Evolutionary conservation across 129 eudicot genomes (phyloP).

Genomic region (Flaveria linearis): DNA sequence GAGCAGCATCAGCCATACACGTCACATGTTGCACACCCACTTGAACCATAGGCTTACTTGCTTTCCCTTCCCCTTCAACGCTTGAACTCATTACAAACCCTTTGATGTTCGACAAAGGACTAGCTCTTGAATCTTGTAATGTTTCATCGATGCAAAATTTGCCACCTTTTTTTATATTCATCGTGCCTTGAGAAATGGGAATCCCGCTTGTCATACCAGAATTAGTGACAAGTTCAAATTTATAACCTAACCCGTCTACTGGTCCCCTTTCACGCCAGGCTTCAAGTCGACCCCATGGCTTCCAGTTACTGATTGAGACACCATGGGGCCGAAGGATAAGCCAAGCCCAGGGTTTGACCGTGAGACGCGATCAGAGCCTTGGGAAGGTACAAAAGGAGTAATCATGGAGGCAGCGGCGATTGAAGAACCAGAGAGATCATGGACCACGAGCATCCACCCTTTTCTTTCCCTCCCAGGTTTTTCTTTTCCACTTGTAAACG

Average conservation of each 20-base stretch:
- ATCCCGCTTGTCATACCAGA: slow-evolving; percentile 58
- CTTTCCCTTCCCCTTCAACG: slow-evolving; percentile 84
- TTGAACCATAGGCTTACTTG: slow-evolving; percentile 73
- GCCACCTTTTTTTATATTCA: slow-evolving; percentile 82
- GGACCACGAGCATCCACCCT: slow-evolving; percentile 86
- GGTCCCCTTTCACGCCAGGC: slow-evolving; percentile 94
- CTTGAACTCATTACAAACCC: slow-evolving; percentile 91
- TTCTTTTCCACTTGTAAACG: slow-evolving; percentile 51
- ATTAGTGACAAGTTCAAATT: slow-evolving; percentile 66
- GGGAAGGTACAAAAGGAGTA: slow-evolving; percentile 93
- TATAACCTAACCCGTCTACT: slow-evolving; percentile 61
- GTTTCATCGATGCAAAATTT: slow-evolving; percentile 66
- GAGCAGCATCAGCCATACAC: slow-evolving; percentile 92
- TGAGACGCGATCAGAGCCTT: slow-evolving; percentile 73
- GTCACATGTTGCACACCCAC: slow-evolving; percentile 85
- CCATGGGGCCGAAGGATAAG: slow-evolving; percentile 89
- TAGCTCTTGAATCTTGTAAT: slow-evolving; percentile 41
- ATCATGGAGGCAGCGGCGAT: slow-evolving; percentile 95
- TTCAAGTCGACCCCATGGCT: slow-evolving; percentile 99
- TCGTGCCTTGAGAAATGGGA: slow-evolving; percentile 78
- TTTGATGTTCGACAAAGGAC: slow-evolving; percentile 45
- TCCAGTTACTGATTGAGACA: slow-evolving; percentile 68
- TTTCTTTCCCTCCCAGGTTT: slow-evolving; percentile 68
- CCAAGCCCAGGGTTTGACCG: slow-evolving; percentile 98
- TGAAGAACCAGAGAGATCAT: slow-evolving; percentile 88